phyloP scores from a whole-genome alignment of 2,329 filamentous ascomycete species.

The Paecilomyces fulvus region DNA sequence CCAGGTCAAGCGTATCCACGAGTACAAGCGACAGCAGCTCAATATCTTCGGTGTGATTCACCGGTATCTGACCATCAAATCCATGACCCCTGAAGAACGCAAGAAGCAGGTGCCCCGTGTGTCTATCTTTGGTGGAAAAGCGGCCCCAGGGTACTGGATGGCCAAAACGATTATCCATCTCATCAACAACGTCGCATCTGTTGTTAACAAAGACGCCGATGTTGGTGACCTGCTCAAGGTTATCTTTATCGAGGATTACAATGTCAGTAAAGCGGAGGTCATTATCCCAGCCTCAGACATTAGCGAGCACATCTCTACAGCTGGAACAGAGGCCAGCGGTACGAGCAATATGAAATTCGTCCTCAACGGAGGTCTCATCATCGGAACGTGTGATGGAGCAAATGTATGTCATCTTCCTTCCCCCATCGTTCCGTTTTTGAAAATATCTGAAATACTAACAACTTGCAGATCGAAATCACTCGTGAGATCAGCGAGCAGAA shows the following conservation, averaged over 20 bases:
- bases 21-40: constrained; percentile 98
- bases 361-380: constrained; percentile 91
- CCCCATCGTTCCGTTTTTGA: not conserved
- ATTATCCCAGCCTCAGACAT: constrained; percentile 91
- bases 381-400: constrained; percentile 94
- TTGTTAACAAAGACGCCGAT: constrained; percentile 87
- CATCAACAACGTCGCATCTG: constrained; percentile 80
- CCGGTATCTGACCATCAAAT: constrained; percentile 82
- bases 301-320: constrained; percentile 97
- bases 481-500: constrained; percentile 94
- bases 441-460: constrained; percentile 3
- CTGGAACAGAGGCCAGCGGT: constrained; percentile 79
- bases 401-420: constrained; percentile 56
- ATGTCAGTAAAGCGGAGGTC: constrained; percentile 98
- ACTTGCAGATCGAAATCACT: constrained; percentile 83
- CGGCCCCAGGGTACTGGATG: constrained; percentile 99
- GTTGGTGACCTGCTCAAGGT: constrained; percentile 94
- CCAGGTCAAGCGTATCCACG: constrained; percentile 97
- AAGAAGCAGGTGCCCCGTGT: constrained; percentile 84
- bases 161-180: constrained; percentile 98
- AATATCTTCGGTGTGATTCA: constrained; percentile 99
- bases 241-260: constrained; percentile 96
- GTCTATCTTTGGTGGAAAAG: constrained; percentile 95
- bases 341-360: constrained; percentile 99
- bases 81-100: constrained; percentile 69